phyloP scores from a whole-genome alignment of 2,329 filamentous ascomycete species.

The Aspergillus intermedius region DNA sequence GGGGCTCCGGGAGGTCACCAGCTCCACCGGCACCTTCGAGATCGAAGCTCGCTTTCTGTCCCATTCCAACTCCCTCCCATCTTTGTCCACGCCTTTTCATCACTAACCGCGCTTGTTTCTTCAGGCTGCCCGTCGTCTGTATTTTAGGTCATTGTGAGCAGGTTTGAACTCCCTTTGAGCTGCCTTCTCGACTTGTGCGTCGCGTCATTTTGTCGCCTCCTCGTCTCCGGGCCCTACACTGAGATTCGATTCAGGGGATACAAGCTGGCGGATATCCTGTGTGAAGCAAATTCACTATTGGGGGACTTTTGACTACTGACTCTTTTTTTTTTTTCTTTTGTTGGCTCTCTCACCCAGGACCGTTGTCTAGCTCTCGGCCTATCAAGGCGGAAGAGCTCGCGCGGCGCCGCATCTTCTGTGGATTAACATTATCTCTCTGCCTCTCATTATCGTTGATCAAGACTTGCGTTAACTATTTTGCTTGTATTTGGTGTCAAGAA shows the following conservation, averaged over 20 bases:
- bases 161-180: background rate
- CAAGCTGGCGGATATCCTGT: conserved; percentile 8
- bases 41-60: conserved; percentile 12
- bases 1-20: conserved; percentile 12
- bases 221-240: conserved; percentile 1
- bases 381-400: conserved; percentile 16
- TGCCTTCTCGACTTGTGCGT: background rate
- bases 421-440: conserved; percentile 11
- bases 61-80: conserved; percentile 10
- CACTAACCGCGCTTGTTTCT: background rate
- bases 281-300: conserved; percentile 6
- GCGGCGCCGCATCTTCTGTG: conserved; percentile 17
- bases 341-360: conserved; percentile 13
- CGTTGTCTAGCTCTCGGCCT: conserved; percentile 7
- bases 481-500: conserved; percentile 24
- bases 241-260: conserved; percentile 13
- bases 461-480: conserved; percentile 12
- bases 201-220: background rate
- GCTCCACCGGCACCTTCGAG: conserved; percentile 11
- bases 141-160: background rate
- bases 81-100: background rate
- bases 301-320: conserved; percentile 8
- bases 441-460: conserved; percentile 12
- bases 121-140: background rate
- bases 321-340: background rate